Base-by-base conservation (phyloP, 768 basidiomycete species). In the Collybiopsis confluens region DNA sequence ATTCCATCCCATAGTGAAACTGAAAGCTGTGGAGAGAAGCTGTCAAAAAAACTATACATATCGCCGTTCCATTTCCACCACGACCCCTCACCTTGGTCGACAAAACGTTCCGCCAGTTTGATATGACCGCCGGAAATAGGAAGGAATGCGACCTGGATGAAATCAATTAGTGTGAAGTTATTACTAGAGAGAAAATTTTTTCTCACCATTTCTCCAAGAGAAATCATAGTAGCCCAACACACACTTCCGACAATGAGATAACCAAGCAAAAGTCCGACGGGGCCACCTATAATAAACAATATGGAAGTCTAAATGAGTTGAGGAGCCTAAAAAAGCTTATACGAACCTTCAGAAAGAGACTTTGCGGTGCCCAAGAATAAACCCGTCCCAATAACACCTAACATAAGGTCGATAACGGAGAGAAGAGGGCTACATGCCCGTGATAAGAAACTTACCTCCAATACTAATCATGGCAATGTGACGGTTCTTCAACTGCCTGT, bases 111-210 rank as follows among this genome's bases (percentile, higher is more conserved):
- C 0, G 90, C 85, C 16, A 92, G 70, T 56, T 76, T 88, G 67
- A 92, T 90, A 60, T 91, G 89, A 2, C 80, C 90, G 54, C 90
- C 90, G 24, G 88, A 77, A 46, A 92, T 76, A 0, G 90, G 90
- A 4, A 92, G 76, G 65, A 76, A 92, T 0, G 89, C 81, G 42
- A 92, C 63, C 82, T 2, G 72, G 60, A 18, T n/a, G n/a, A n/a
- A n/a, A 44, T 52, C n/a, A 13, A 1, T 18, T 18, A n/a, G n/a
- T 15, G 10, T 16, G 38, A 18, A n/a, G n/a, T n/a, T n/a, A n/a
- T n/a, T 24, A 38, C n/a, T 6, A 45, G 8, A 13, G 57, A 54
- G 27, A 61, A 68, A 64, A 63, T 51, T 57, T 68, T 68, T 58
- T 33, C 68, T 68, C 16, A 37, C 47, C 47, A 48, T 48, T 26